phyloP scores from a whole-genome alignment of 768 basidiomycete species.

The Mycena indigotica region DNA sequence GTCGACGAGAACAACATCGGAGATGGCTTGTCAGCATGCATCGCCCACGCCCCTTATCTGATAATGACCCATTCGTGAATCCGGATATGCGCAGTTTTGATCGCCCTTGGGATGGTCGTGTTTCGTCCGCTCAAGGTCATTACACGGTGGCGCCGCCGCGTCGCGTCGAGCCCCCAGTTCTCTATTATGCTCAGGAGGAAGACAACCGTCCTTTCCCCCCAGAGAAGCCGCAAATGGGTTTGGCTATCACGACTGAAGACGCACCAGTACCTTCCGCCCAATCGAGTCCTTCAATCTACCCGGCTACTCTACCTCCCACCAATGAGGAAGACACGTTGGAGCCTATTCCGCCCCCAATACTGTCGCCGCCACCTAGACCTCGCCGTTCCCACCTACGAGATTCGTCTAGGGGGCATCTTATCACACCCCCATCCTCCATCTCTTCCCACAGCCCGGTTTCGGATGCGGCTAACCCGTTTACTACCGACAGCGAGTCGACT shows the following conservation, averaged over 20 bases:
- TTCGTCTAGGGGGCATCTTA: constrained; percentile 27
- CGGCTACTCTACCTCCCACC: constrained; percentile 42
- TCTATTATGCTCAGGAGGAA: background rate
- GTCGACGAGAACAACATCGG: constrained; percentile 37
- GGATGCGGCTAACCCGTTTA: constrained; percentile 7
- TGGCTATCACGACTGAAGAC: constrained; percentile 25
- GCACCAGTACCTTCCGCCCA: constrained; percentile 37
- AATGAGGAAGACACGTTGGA: constrained; percentile 34
- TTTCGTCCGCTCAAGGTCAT: background rate
- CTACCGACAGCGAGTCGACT: constrained; percentile 1
- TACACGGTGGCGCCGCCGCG: background rate
- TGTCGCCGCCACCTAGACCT: constrained; percentile 30
- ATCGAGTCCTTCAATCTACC: constrained; percentile 55
- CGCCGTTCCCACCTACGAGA: constrained; percentile 29
- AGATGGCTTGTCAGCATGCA: constrained; percentile 41
- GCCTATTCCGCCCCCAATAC: constrained; percentile 15
- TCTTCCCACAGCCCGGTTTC: constrained; percentile 34
- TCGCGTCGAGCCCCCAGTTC: background rate
- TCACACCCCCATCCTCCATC: constrained; percentile 44
- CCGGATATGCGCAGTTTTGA: constrained; percentile 14
- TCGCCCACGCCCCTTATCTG: constrained; percentile 31
- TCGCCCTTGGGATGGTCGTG: constrained; percentile 12
- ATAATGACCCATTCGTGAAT: constrained; percentile 40
- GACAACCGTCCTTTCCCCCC: constrained; percentile 1
- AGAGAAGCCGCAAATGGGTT: constrained; percentile 21